These are phyloP conservation scores for Spathaspora sp. DNA, from an alignment of 805 yeast species.

Conservation along the genomic window DNA sequence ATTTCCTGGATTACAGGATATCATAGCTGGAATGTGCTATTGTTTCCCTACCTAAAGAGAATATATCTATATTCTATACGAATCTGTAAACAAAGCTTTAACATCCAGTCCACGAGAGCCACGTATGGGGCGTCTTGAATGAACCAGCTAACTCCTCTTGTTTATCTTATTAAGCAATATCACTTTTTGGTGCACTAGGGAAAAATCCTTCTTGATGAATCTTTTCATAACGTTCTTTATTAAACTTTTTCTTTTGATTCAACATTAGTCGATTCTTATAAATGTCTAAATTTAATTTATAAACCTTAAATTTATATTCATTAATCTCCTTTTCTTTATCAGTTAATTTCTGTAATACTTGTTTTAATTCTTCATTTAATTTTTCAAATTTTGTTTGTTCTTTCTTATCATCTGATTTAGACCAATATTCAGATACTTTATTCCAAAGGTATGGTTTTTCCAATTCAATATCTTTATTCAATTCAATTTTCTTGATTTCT, in stretches of 20 bases:
- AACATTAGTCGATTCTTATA: conserved; percentile 38
- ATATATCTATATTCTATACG: too few relatives aligned
- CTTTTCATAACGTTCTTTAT: conserved; percentile 25
- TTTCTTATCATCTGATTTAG: conserved; percentile 13
- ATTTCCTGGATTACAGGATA: too few relatives aligned
- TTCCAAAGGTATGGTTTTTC: conserved; percentile 35
- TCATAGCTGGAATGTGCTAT: too few relatives aligned
- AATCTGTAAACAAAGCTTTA: too few relatives aligned
- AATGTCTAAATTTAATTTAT: conserved; percentile 36
- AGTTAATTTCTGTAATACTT: conserved; percentile 12
- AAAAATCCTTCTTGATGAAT: conserved; percentile 35
- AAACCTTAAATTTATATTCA: conserved; percentile 33
- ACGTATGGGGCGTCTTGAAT: too few relatives aligned
- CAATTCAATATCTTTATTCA: conserved; percentile 20
- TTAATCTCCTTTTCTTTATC: conserved; percentile 14
- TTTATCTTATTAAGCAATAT: background rate
- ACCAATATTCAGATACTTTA: conserved; percentile 17
- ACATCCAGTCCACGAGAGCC: too few relatives aligned
- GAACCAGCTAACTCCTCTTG: background rate
- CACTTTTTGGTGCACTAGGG: conserved; percentile 27
- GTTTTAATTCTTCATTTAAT: conserved; percentile 9
- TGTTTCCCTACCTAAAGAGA: too few relatives aligned
- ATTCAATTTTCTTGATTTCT: conserved; percentile 14
- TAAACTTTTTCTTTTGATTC: conserved; percentile 28
- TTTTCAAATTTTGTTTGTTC: conserved; percentile 19